Percentiles rank a stretch among this genome's conserved stretches.
Conservation (phyloP, 1,139 yeast genomes). For the Diutina catenulata region DNA sequence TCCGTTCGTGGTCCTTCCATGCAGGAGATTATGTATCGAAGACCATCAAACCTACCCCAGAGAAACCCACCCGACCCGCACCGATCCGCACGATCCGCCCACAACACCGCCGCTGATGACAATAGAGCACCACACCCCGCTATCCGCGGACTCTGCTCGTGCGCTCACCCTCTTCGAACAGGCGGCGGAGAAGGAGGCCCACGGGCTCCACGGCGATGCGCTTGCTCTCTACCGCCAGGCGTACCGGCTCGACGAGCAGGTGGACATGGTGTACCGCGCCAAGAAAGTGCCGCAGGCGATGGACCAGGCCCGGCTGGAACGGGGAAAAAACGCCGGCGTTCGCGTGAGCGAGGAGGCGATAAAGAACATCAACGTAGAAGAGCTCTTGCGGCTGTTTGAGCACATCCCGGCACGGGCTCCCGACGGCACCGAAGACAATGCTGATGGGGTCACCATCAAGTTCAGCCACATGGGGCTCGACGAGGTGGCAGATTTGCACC, state of each 20-base stretch:
- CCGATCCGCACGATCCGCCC: no score
- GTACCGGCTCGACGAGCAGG: constrained; percentile 50
- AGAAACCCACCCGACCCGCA: no score
- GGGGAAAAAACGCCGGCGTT: constrained; percentile 20
- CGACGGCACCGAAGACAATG: constrained; percentile 12
- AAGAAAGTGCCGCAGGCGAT: constrained; percentile 27
- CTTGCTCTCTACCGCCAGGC: constrained; percentile 64
- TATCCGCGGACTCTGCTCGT: no score
- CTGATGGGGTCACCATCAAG: constrained; percentile 15
- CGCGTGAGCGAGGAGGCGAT: constrained; percentile 22
- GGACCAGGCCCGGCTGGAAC: constrained; percentile 15
- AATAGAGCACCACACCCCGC: no score
- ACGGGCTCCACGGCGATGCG: constrained; percentile 75
- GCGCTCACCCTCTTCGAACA: constrained; percentile 24
- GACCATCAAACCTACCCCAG: no score
- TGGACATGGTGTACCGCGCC: constrained; percentile 55
- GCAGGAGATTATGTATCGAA: no score
- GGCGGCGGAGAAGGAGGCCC: constrained; percentile 62
- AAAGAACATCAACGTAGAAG: constrained; percentile 26
- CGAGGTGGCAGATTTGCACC: constrained; percentile 16
- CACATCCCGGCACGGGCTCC: constrained; percentile 20
- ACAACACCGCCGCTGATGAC: no score
- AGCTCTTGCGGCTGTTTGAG: constrained; percentile 21
- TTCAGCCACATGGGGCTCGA: constrained; percentile 22
- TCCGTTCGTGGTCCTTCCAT: no score